A percentile compares a stretch with the other conserved stretches of the same genome.
These are phyloP conservation scores for Pneumocystis wakefieldiae DNA, from an alignment of 1,139 yeast species.

Conservation along the genomic window DNA sequence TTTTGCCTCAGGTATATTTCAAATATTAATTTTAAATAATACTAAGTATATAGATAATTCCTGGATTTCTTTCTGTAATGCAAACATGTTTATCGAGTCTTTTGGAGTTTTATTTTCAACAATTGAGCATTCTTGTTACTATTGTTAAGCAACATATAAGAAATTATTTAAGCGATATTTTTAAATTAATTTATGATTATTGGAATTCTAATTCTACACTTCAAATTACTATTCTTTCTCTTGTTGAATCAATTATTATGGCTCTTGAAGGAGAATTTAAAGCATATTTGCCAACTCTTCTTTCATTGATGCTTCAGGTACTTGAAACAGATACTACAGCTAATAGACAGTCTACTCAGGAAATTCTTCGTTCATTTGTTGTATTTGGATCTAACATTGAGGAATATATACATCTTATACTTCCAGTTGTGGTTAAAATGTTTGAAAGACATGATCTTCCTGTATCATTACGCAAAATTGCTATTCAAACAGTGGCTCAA, in stretches of 20 bases:
- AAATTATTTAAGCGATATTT: conserved; percentile 65
- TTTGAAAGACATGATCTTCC: conserved; percentile 52
- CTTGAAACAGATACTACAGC: conserved; percentile 63
- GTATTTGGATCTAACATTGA: conserved; percentile 79
- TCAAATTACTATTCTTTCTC: conserved; percentile 63
- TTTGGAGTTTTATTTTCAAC: conserved; percentile 82
- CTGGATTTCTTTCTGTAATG: conserved; percentile 78
- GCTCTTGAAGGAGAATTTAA: conserved; percentile 90
- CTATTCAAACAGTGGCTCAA: conserved; percentile 75
- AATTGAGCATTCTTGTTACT: conserved; percentile 59
- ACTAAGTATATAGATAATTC: conserved; percentile 37
- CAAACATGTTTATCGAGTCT: conserved; percentile 65
- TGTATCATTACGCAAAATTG: conserved; percentile 43
- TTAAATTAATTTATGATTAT: conserved; percentile 58
- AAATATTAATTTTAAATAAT: neutral
- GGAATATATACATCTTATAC: conserved; percentile 69
- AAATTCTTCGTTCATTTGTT: conserved; percentile 74
- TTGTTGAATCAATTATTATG: conserved; percentile 70
- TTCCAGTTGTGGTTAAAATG: conserved; percentile 69
- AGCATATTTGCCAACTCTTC: conserved; percentile 58
- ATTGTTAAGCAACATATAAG: conserved; percentile 85
- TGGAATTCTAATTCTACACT: conserved; percentile 41
- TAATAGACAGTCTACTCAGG: conserved; percentile 46
- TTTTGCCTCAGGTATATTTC: conserved; percentile 40
- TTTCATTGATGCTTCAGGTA: conserved; percentile 61